These are phyloP conservation scores for Opeltia flavorubescens DNA, from an alignment of 495 filamentous ascomycete genomes.

Conservation along the genomic window DNA sequence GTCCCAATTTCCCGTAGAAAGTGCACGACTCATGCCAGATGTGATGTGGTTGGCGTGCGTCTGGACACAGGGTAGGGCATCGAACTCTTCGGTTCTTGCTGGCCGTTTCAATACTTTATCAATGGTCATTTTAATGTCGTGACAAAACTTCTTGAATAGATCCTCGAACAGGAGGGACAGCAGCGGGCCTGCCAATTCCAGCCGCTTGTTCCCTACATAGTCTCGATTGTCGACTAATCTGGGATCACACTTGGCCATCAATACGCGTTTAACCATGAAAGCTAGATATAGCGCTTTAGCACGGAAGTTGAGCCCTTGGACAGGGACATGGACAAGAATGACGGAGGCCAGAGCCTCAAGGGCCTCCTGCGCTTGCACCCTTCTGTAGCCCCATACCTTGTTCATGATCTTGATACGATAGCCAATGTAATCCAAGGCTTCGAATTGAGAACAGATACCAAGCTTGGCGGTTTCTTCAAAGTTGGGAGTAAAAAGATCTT, in stretches of 20 bases:
- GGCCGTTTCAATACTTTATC: conserved; percentile 89
- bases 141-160: conserved; percentile 87
- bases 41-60: conserved; percentile 73
- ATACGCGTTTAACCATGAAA: conserved; percentile 83
- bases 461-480: conserved; percentile 80
- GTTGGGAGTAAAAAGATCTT: conserved; percentile 86
- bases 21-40: conserved; percentile 77
- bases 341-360: conserved; percentile 82
- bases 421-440: conserved; percentile 86
- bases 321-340: conserved; percentile 86
- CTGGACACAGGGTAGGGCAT: conserved; percentile 62
- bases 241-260: conserved; percentile 84
- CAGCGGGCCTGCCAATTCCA: conserved; percentile 90
- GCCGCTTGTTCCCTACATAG: conserved; percentile 92
- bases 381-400: conserved; percentile 34
- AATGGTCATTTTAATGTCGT: conserved; percentile 73
- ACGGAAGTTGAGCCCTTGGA: conserved; percentile 76
- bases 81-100: conserved; percentile 70
- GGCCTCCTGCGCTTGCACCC: conserved; percentile 74
- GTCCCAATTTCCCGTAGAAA: conserved; percentile 95
- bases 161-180: conserved; percentile 94
- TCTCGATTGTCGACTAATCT: conserved; percentile 88
- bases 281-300: conserved; percentile 93
- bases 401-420: conserved; percentile 69
- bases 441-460: conserved; percentile 77